These are phyloP conservation scores for Cordyceps farinosa DNA, from an alignment of 2,329 filamentous ascomycete species.

Conservation along the genomic window DNA sequence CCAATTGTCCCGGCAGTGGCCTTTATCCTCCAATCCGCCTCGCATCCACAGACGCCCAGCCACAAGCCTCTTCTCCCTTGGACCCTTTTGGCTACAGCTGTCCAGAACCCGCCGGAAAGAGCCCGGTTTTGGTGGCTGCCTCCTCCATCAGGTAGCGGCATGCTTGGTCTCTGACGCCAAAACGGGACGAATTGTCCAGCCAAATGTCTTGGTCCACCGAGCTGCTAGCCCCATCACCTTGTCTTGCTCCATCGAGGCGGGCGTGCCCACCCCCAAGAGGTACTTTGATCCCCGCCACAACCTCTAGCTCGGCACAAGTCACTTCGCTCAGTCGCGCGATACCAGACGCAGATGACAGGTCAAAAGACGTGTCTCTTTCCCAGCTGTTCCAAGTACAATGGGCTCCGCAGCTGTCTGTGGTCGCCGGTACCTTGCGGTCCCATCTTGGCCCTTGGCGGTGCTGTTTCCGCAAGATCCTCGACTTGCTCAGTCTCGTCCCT, in stretches of 20 bases:
- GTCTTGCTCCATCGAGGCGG: conserved; percentile 7
- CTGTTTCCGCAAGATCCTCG: neutral
- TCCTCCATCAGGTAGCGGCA: conserved; percentile 11
- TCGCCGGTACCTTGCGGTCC: conserved; percentile 6
- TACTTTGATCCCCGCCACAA: neutral
- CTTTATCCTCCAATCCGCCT: neutral
- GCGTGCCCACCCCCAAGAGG: neutral
- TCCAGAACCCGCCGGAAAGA: conserved; percentile 3
- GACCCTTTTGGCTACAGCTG: conserved; percentile 3
- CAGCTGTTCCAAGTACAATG: neutral
- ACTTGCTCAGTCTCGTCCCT: neutral
- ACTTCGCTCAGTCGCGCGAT: conserved; percentile 16
- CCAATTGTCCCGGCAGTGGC: neutral
- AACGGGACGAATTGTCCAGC: conserved; percentile 13
- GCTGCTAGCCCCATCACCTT: conserved; percentile 5
- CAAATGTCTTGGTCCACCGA: conserved; percentile 14
- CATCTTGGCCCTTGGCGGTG: neutral
- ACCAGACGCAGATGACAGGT: conserved; percentile 18
- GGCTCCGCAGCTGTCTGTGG: neutral
- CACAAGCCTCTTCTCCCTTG: conserved; percentile 11
- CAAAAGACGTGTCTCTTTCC: conserved; percentile 2
- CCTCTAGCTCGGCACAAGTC: neutral
- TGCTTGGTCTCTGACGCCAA: neutral
- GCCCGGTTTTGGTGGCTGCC: conserved; percentile 7
- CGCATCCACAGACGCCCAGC: neutral